Evolutionary conservation across 257 asterid genomes (phyloP), one percentile per base, ranked within the genome.

Genomic region (Lavandula angustifolia): DNA sequence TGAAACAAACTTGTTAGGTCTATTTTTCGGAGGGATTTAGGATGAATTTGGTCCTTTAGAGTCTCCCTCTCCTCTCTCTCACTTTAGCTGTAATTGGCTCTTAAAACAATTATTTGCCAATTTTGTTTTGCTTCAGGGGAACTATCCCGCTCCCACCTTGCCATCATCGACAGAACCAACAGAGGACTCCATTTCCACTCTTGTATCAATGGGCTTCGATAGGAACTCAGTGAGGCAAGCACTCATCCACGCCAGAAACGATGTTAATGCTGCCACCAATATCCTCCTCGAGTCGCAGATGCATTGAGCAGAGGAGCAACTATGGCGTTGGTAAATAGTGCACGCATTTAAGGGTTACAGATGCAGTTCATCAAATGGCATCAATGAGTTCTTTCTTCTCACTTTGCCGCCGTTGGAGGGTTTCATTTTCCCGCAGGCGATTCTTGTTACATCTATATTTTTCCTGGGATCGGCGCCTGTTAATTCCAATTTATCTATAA

Each of bases 201-300:
- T 94, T 49, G 86, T 86, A 40, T 81, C 97, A 12, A 94, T 94
- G 99, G 99, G 99, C 4, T 94, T 94, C 46, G 97, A 94, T 50
- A 72, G 95, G 76, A 77, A 83, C 77, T 81, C 95, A 17, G 97
- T 96, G 2, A 90, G 95, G 75, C 95, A 94, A 79, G 99, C 99
- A 53, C 87, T 94, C 41, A 70, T 84, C 62, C 97, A 48, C 22
- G 90, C 99, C 37, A 67, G 97, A 69, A 94, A 94, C 64, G 99
- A 94, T 62, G 22, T 90, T 42, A 90, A 83, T 74, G 85, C 85
- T 33, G 99, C 99, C 73, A 94, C 99, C 58, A 94, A 84, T 66
- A 75, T 89, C 80, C 99, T 94, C 42, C 95, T 94, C 0, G 99
- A 87, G 80, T 79, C 99, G 3, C 94, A 85, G 62, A 46, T 75